Evolutionary conservation across 2,329 filamentous ascomycete species (phyloP), one percentile per base, ranked within the genome.

Genomic region (Diaporthe ampelina): DNA sequence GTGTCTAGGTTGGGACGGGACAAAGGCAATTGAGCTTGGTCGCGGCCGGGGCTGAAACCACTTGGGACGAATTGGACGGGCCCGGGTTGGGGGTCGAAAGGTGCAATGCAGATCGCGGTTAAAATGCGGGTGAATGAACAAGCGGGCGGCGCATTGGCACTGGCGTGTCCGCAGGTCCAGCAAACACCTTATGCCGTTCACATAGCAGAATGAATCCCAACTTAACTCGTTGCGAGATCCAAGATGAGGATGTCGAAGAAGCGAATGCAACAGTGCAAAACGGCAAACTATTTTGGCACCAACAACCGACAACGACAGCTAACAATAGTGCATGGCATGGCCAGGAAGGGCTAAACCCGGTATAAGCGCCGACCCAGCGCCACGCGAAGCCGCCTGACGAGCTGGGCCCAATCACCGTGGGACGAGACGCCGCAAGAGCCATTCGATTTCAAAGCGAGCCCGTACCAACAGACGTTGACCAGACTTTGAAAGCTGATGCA

Each of bases 41-140:
- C 48, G n/a, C 59, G 71, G 71, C 71, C 71, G 54, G 50, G 24
- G 37, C 72, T 73, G 72, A 73, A 71, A 73, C 72, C 21, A 58
- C 65, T 52, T 45, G 72, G 56, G 24, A 58, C 52, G 63, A 54
- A 26, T 35, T 24, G 45, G 56, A 68, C 35, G 24, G 40, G 40
- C 15, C 40, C 17, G 54, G 67, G 67, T 10, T 13, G 35, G 29
- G 17, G 45, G 48, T 67, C 48, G 63, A 37, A 29, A 43, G 13
- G 40, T 19, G 59, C 45, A 26, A 24, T 40, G 63, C 48, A 52
- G 48, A 40, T 54, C 63, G 37, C 48, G 63, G 63, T 54, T 54
- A 54, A 54, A 68, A 54, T 29, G 48, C 63, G 48, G 63, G n/a
- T 40, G 48, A 68, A 54, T 19, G 26, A 52, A 48, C 8, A 29